phyloP scores from a whole-genome alignment of 495 filamentous ascomycete species.

The Xylona heveae region DNA sequence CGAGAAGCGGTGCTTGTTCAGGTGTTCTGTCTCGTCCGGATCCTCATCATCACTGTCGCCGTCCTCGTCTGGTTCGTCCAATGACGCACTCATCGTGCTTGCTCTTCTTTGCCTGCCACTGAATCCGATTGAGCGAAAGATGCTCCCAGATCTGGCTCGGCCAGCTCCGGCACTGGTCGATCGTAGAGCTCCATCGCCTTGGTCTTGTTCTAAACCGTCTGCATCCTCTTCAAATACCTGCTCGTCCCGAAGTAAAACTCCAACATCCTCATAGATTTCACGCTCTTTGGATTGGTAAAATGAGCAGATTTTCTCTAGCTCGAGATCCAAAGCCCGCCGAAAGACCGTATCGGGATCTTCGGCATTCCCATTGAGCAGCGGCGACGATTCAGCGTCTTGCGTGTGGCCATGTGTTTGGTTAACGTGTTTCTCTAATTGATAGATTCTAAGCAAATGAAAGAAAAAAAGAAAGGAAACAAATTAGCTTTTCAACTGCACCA shows the following conservation, averaged over 20 bases:
- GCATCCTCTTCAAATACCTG: conserved; percentile 44
- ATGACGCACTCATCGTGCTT: conserved; percentile 26
- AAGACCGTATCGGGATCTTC: conserved; percentile 62
- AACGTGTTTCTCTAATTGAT: conserved; percentile 67
- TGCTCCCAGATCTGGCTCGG: conserved; percentile 21
- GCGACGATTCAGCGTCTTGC: conserved; percentile 62
- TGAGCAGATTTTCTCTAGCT: conserved; percentile 79
- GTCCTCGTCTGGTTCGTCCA: conserved; percentile 23
- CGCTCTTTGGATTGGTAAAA: conserved; percentile 78
- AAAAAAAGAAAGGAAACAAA: background rate
- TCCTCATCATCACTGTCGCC: conserved; percentile 51
- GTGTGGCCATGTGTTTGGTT: conserved; percentile 23
- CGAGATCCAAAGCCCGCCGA: conserved; percentile 56
- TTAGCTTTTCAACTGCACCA: conserved; percentile 4
- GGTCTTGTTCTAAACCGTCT: conserved; percentile 31
- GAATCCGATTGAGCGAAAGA: conserved; percentile 24
- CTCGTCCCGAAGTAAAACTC: conserved; percentile 55
- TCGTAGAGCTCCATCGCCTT: conserved; percentile 21
- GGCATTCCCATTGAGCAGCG: conserved; percentile 40
- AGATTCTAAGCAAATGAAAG: conserved; percentile 41
- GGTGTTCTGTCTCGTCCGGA: conserved; percentile 34
- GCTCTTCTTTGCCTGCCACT: conserved; percentile 19
- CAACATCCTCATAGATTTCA: conserved; percentile 63
- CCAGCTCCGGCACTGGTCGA: conserved; percentile 11
- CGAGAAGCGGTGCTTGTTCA: conserved; percentile 27